Conservation (phyloP, 495 filamentous ascomycete species). For the Chaetomium cochliodes region DNA sequence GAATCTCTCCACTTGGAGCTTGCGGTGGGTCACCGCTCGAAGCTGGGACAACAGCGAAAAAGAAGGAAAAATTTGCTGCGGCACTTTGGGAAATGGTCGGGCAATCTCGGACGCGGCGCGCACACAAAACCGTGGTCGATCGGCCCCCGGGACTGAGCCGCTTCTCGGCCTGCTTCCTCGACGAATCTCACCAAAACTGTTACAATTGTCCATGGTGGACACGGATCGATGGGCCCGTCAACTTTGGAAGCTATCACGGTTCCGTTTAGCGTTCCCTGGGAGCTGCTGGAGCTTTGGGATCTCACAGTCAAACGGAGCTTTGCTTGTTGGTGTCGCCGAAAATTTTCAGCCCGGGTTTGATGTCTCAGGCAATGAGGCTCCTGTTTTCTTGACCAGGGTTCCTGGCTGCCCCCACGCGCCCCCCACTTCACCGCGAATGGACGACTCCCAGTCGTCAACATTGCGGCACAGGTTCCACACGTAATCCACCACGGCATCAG, state of each 20-base stretch:
- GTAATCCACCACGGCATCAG: constrained; percentile 20
- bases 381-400: constrained; percentile 7
- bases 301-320: constrained; percentile 15
- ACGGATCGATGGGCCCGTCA: constrained; percentile 15
- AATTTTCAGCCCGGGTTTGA: constrained; percentile 35
- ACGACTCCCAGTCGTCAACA: constrained; percentile 22
- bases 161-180: not conserved
- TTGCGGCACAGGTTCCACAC: not conserved
- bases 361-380: constrained; percentile 41
- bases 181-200: not conserved
- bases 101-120: constrained; percentile 31
- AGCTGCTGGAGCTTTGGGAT: constrained; percentile 19
- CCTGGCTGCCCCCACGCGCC: constrained; percentile 22
- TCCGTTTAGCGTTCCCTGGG: constrained; percentile 9
- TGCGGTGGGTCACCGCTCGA: constrained; percentile 29
- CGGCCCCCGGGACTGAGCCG: constrained; percentile 10
- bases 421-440: constrained; percentile 30
- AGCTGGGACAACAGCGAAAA: constrained; percentile 23
- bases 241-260: constrained; percentile 17
- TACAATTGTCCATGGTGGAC: constrained; percentile 7
- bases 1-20: constrained; percentile 33
- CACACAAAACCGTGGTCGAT: constrained; percentile 20
- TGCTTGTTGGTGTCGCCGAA: constrained; percentile 28
- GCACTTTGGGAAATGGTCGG: constrained; percentile 30
- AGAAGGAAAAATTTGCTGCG: constrained; percentile 30